Base-by-base conservation (phyloP, 352 stramenopile genomes). In the Phytophthora hybrid region DNA sequence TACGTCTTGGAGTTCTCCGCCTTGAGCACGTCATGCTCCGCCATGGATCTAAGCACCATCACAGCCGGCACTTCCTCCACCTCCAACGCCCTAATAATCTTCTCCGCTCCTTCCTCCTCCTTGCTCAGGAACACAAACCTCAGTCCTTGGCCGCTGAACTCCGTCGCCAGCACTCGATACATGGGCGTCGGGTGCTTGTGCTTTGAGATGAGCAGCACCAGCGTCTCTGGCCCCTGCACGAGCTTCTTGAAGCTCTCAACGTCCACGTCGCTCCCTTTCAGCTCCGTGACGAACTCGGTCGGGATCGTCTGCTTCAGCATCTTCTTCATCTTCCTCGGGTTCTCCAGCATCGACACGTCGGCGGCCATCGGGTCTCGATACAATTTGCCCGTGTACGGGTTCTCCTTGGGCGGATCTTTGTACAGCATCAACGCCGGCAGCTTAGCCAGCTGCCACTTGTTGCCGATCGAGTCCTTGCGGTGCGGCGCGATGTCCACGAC, bases 351-450 rank as follows among this genome's bases (percentile, higher is more conserved):
- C 9, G 62, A 34, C 1, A 79, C 64, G 16, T 87, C 74, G 21
- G 60, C 60, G 16, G 81, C 44, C 47, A 75, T 68, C 13, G 86
- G 69, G 41, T 89, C 77, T 51, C 88, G 78, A 59, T 94, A 95
- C 60, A 81, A 57, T 55, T 83, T 82, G 16, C 81, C 78, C 18
- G 87, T 93, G 71, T 95, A 95, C 8, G 88, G 88, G 59, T 95
- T 95, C 75, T 82, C 69, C 32, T 92, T 84, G 0, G 88, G 88
- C 23, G 63, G 66, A 32, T 90, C 87, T 54, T 79, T 84, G 72
- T 90, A 93, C 23, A 92, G 41, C 4, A 93, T 63, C 8, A 95
- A 63, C 23, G 81, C 82, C 2, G 88, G 88, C 1, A 89, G 64
- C 3, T 70, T 69, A 0, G 66, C 63, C 14, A 91, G 52, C 53